Percentiles rank a stretch among this genome's conserved stretches.
phyloP scores from a whole-genome alignment of 306 rosid species.

The Cucumis melo region DNA sequence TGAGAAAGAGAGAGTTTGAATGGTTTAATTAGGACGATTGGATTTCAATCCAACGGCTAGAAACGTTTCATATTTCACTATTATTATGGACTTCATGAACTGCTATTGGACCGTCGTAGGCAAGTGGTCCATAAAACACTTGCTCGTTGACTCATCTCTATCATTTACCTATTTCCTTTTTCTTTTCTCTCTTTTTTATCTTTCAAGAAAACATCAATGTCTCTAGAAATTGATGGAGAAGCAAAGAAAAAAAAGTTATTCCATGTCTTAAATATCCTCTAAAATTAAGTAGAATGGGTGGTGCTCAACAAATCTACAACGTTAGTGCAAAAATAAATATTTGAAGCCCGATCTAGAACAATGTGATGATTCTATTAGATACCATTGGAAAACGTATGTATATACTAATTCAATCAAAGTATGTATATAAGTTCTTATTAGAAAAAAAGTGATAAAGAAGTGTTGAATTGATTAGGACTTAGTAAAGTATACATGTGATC shows the following conservation, averaged over 20 bases:
- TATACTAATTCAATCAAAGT: too few species aligned
- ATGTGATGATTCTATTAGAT: too few species aligned
- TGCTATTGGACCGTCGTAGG: not conserved
- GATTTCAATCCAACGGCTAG: not conserved
- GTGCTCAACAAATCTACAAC: too few species aligned
- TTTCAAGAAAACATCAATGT: not conserved
- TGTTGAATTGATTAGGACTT: too few species aligned
- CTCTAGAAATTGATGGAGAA: not conserved
- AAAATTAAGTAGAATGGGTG: too few species aligned
- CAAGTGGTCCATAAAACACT: not conserved
- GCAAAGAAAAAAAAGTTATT: not conserved
- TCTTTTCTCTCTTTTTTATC: not conserved
- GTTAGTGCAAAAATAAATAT: too few species aligned
- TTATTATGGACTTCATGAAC: not conserved
- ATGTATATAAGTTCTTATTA: too few species aligned
- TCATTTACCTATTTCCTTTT: not conserved
- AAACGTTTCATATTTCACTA: not conserved
- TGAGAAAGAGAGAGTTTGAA: not conserved
- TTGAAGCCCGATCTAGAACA: too few species aligned
- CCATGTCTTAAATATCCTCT: not conserved
- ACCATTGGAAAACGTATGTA: too few species aligned
- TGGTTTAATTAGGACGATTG: not conserved
- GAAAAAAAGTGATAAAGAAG: too few species aligned
- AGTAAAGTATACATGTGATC: too few species aligned
- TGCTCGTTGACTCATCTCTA: too few species aligned